A percentile compares a stretch with the other conserved stretches of the same genome.
These are phyloP conservation scores for Neofusicoccum kwambonambiense DNA, from an alignment of 2,329 filamentous ascomycete species.

Conservation along the genomic window DNA sequence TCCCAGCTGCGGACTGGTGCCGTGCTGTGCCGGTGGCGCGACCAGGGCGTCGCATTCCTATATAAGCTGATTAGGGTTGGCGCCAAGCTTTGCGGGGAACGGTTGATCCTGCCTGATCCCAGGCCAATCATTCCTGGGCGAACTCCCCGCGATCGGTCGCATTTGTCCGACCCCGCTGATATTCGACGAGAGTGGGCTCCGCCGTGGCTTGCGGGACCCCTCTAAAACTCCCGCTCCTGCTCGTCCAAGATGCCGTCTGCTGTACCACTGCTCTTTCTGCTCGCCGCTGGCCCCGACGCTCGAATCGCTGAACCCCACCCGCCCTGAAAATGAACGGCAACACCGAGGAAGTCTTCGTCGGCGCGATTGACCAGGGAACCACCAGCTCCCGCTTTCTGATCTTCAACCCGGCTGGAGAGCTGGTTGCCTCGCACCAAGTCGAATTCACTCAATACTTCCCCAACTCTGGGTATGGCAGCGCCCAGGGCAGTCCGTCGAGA, in stretches of 20 bases:
- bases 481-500: neutral
- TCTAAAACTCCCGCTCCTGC: neutral
- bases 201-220: neutral
- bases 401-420: conserved; percentile 71
- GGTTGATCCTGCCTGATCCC: neutral
- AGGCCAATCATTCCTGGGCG: neutral
- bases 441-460: conserved; percentile 80
- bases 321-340: conserved; percentile 9
- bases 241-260: neutral
- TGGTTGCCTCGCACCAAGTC: conserved; percentile 74
- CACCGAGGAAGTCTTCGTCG: conserved; percentile 62
- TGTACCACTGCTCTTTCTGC: conserved; percentile 1
- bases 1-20: conserved; percentile 4
- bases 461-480: conserved; percentile 64
- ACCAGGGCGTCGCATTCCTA: neutral
- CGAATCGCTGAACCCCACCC: neutral
- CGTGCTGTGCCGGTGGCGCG: neutral
- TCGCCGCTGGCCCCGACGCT: neutral
- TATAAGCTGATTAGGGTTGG: neutral
- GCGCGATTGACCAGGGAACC: conserved; percentile 82
- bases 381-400: conserved; percentile 82
- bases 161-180: conserved; percentile 6
- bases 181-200: neutral
- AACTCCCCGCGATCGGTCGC: neutral
- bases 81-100: conserved; percentile 16